Conservation (phyloP, 2,329 filamentous ascomycete genomes). For the Fusarium aywerte region DNA sequence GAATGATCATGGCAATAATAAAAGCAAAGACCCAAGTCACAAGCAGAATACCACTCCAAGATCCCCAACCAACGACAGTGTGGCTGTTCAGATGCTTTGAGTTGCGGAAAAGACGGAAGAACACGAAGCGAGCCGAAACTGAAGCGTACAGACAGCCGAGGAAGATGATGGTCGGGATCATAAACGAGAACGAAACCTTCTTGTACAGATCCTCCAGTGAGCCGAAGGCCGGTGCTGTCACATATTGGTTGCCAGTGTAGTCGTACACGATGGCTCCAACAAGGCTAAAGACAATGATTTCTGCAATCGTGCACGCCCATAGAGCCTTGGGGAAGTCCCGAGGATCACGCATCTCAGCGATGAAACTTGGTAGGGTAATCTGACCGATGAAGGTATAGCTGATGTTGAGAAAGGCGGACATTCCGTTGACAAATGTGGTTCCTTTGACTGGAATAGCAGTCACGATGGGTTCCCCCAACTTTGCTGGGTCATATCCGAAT, state of each 20-base stretch:
- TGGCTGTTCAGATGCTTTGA: constrained; percentile 83
- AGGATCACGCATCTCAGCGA: constrained; percentile 87
- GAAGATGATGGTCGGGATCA: constrained; percentile 95
- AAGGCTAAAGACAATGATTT: constrained; percentile 85
- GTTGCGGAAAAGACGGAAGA: constrained; percentile 86
- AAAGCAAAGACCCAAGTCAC: constrained; percentile 87
- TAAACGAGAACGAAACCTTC: constrained; percentile 92
- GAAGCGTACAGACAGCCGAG: constrained; percentile 90
- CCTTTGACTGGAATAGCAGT: constrained; percentile 73
- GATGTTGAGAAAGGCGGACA: constrained; percentile 94
- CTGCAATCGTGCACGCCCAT: constrained; percentile 88
- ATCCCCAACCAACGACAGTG: constrained; percentile 81
- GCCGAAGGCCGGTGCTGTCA: constrained; percentile 87
- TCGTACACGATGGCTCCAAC: constrained; percentile 84
- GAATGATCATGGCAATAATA: constrained; percentile 91
- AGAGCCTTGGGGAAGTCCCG: constrained; percentile 91
- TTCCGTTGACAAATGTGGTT: constrained; percentile 82
- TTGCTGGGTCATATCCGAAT: constrained; percentile 67
- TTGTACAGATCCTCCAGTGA: constrained; percentile 82
- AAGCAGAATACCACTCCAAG: constrained; percentile 78
- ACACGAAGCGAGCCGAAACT: constrained; percentile 88
- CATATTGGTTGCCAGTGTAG: constrained; percentile 91
- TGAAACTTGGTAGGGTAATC: constrained; percentile 93
- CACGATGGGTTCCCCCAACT: constrained; percentile 71
- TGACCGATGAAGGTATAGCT: constrained; percentile 97